Evolutionary conservation across 73 alveolate species (phyloP), one percentile per base, ranked within the genome.

Genomic region (Durusdinium trenchii): DNA sequence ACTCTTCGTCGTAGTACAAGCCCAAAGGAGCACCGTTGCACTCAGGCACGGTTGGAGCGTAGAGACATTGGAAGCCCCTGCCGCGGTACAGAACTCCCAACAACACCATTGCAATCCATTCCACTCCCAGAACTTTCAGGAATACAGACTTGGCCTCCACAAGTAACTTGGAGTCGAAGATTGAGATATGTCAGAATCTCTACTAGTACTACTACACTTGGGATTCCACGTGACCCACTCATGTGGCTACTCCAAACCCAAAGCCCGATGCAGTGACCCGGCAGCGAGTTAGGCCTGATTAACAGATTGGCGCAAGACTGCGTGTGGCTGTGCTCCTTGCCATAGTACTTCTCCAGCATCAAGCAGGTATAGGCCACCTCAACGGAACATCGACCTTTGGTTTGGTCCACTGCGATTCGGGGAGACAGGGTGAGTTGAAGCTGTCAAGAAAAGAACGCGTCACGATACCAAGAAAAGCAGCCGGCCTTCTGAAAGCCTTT

Each of bases 401-500:
- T 12, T 23, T 23, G 69, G 23, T 57, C 69, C 69, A 57, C 12
- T 23, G 69, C 69, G 69, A 23, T 57, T 57, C 69, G 69, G n/a
- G n/a, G n/a, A n/a, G n/a, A n/a, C n/a, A n/a, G n/a, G n/a, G n/a
- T n/a, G n/a, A n/a, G n/a, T n/a, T n/a, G n/a, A n/a, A n/a, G n/a
- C n/a, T n/a, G n/a, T n/a, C n/a, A n/a, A n/a, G n/a, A n/a, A n/a
- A n/a, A 67, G n/a, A 45, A 1, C 18, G 46, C 9, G 20, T 26
- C 10, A 2, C 23, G 40, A 71, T 14, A 3, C 51, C 50, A 7
- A 35, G 12, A 26, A 0, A 50, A 4, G 42, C 7, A 12, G 38
- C 82, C 42, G 50, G 79, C 95, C 95, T 89, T 89, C 96, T 89
- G 96, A 47, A 89, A 89, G 76, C 96, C 96, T 69, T 89, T 89